These are phyloP conservation scores for Aspergillus melleus DNA, from an alignment of 2,329 filamentous ascomycete genomes.

Conservation along the genomic window DNA sequence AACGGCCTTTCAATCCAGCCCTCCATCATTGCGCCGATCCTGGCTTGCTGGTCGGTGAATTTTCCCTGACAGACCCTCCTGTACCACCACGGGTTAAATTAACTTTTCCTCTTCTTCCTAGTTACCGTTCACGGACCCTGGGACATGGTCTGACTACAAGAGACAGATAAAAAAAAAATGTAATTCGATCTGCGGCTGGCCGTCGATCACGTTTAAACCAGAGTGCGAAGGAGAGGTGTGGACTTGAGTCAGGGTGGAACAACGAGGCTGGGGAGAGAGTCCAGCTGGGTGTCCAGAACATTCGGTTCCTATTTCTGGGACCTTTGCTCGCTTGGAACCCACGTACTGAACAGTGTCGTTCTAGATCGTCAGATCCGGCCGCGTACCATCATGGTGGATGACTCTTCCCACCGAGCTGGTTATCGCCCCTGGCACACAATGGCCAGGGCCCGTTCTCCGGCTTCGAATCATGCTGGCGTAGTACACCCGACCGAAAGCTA, in stretches of 20 bases:
- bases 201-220: slow-evolving; percentile 11
- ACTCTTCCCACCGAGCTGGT: neutral
- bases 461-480: neutral
- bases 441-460: neutral
- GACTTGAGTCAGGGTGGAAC: neutral
- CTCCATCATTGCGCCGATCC: neutral
- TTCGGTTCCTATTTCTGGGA: slow-evolving; percentile 17
- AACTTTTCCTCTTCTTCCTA: neutral
- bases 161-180: no score
- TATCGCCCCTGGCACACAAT: neutral
- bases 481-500: neutral
- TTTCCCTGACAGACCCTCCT: neutral
- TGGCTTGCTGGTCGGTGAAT: neutral
- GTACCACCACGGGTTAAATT: neutral
- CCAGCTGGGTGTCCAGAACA: slow-evolving; percentile 17
- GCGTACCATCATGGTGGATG: neutral
- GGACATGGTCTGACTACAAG: neutral
- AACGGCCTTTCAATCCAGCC: neutral
- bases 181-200: slow-evolving; percentile 16
- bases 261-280: slow-evolving; percentile 1
- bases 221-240: neutral
- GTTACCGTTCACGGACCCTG: neutral
- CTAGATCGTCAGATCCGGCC: neutral
- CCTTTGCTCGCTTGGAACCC: neutral
- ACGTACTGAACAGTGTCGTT: neutral